phyloP scores from a whole-genome alignment of 2,329 filamentous ascomycete species.

The Xylaria sp. region DNA sequence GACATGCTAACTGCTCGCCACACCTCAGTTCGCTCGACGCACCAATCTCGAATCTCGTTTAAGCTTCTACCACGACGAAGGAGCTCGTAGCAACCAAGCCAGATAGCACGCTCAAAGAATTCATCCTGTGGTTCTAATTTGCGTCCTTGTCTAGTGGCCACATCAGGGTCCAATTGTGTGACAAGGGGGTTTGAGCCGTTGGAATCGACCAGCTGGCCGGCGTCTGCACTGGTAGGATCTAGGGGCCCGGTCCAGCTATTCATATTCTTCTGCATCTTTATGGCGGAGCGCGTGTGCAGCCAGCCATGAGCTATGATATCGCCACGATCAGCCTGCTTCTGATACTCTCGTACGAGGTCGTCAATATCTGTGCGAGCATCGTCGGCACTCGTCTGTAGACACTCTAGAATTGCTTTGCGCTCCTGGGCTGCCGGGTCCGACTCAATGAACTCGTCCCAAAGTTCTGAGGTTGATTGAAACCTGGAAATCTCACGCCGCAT shows the following conservation, averaged over 20 bases:
- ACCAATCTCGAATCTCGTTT: conserved; percentile 84
- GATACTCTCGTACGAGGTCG: conserved; percentile 78
- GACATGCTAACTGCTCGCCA: conserved; percentile 90
- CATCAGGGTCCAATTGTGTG: conserved; percentile 92
- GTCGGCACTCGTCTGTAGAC: conserved; percentile 83
- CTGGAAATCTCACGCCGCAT: conserved; percentile 47
- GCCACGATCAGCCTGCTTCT: conserved; percentile 79
- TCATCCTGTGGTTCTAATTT: conserved; percentile 84
- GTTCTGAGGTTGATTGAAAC: conserved; percentile 46
- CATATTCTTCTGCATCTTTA: conserved; percentile 89
- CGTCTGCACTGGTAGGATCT: conserved; percentile 68
- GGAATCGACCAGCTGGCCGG: conserved; percentile 65
- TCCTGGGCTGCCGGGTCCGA: conserved; percentile 79
- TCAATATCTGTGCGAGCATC: conserved; percentile 75
- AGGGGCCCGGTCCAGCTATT: conserved; percentile 73
- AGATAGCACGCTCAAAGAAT: conserved; percentile 88
- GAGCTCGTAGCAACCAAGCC: conserved; percentile 94
- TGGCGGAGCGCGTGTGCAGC: conserved; percentile 88
- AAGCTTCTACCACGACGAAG: conserved; percentile 83
- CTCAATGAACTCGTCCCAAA: conserved; percentile 78
- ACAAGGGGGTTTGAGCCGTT: conserved; percentile 73
- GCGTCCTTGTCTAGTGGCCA: conserved; percentile 79
- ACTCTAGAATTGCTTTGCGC: conserved; percentile 82
- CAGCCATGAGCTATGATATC: conserved; percentile 89
- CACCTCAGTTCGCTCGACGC: conserved; percentile 82